Percentiles rank a stretch among this genome's conserved stretches.
These are phyloP conservation scores for Mycena rebaudengoi DNA, from an alignment of 768 basidiomycete species.

Conservation along the genomic window DNA sequence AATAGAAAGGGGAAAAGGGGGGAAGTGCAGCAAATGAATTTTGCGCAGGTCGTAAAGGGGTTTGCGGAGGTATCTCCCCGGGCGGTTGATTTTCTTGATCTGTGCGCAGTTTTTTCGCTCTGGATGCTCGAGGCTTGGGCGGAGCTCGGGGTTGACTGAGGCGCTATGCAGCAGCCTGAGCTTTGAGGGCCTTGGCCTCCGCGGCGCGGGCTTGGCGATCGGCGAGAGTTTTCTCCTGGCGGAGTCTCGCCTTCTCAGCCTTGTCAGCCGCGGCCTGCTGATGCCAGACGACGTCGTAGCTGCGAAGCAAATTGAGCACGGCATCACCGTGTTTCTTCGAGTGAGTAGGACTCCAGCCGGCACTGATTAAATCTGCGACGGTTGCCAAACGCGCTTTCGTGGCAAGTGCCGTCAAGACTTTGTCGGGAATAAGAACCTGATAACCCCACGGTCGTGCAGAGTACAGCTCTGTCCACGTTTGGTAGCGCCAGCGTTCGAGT, in stretches of 20 bases:
- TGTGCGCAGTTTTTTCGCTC: background rate
- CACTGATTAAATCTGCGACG: constrained; percentile 21
- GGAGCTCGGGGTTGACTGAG: background rate
- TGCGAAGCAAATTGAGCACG: constrained; percentile 23
- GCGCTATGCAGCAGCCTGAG: background rate
- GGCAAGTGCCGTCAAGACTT: constrained; percentile 27
- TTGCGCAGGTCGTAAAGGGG: too few species aligned
- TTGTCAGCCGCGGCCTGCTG: background rate
- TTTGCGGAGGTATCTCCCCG: too few species aligned
- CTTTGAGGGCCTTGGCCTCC: background rate
- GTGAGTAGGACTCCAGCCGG: constrained; percentile 11
- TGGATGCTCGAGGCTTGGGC: background rate
- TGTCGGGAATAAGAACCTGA: constrained; percentile 21
- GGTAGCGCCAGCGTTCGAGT: background rate
- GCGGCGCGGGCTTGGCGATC: background rate
- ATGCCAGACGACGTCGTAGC: background rate
- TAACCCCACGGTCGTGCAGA: background rate
- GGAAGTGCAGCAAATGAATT: too few species aligned
- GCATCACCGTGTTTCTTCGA: constrained; percentile 29
- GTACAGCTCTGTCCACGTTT: background rate
- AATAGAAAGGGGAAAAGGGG: too few species aligned
- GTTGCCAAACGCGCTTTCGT: constrained; percentile 19
- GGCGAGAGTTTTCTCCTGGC: background rate
- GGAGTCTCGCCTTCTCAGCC: background rate
- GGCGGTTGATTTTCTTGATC: background rate